These are phyloP conservation scores for Lepraria neglecta DNA, from an alignment of 495 filamentous ascomycete species.

Conservation along the genomic window DNA sequence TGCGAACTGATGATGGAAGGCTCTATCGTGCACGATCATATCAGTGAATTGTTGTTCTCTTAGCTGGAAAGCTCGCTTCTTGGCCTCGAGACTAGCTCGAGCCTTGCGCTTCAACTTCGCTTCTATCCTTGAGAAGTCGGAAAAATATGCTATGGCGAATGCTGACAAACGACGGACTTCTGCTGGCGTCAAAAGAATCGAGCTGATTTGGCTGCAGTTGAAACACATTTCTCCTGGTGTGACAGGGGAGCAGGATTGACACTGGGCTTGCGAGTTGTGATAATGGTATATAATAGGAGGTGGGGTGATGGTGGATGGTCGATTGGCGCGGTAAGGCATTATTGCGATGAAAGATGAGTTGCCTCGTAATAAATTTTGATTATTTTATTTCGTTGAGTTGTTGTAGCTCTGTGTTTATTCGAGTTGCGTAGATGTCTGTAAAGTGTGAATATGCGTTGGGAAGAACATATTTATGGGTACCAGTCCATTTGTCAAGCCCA, in stretches of 20 bases:
- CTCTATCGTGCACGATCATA: neutral
- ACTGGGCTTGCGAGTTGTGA: neutral
- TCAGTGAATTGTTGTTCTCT: neutral
- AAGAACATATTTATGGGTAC: neutral
- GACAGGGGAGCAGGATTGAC: constrained; percentile 2
- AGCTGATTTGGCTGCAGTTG: constrained; percentile 10
- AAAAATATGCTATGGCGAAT: neutral
- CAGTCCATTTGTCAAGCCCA: too few relatives aligned
- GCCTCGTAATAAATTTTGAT: neutral
- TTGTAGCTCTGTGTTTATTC: neutral
- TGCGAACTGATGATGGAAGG: neutral
- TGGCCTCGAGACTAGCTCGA: neutral
- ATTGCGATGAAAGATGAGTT: neutral
- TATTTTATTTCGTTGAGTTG: too few relatives aligned
- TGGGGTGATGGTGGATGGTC: neutral
- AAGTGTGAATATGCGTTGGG: too few relatives aligned
- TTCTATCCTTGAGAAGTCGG: too few relatives aligned
- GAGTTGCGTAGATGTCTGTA: too few relatives aligned
- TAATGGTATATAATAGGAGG: neutral
- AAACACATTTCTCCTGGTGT: constrained; percentile 15
- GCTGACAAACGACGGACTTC: neutral
- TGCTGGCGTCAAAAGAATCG: neutral
- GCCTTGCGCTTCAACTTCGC: too few relatives aligned
- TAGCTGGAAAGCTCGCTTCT: neutral
- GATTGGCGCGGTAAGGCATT: neutral